Evolutionary conservation across 2,329 filamentous ascomycete species (phyloP).

Genomic region (Claviceps arundinis): DNA sequence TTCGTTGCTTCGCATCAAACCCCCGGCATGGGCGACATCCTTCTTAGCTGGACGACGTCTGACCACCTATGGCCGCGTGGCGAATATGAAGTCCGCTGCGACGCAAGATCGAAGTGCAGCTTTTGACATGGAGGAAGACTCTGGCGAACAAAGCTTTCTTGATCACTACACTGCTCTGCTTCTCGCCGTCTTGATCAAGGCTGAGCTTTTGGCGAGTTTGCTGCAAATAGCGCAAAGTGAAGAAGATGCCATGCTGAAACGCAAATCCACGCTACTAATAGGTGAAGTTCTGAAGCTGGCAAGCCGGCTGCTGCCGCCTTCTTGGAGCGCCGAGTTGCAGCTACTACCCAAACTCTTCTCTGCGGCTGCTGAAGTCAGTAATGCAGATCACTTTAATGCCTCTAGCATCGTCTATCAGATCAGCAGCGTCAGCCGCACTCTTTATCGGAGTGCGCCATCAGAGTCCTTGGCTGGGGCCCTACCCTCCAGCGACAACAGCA

Average conservation of each 20-base stretch:
- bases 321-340: constrained; percentile 75
- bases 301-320: constrained; percentile 68
- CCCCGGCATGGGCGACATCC: constrained; percentile 81
- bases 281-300: constrained; percentile 86
- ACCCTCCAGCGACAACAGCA: constrained; percentile 30
- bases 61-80: constrained; percentile 92
- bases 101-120: constrained; percentile 34
- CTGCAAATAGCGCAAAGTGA: constrained; percentile 54
- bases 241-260: constrained; percentile 56
- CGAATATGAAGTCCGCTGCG: constrained; percentile 58
- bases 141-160: constrained; percentile 69
- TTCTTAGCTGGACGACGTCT: constrained; percentile 85
- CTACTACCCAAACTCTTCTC: constrained; percentile 76
- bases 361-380: constrained; percentile 57
- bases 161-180: constrained; percentile 89
- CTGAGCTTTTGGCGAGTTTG: constrained; percentile 54
- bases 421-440: constrained; percentile 86
- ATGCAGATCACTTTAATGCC: constrained; percentile 63
- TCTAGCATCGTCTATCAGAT: constrained; percentile 94
- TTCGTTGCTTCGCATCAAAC: constrained; percentile 71
- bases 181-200: constrained; percentile 70
- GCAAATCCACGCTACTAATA: constrained; percentile 81
- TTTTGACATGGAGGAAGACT: constrained; percentile 49
- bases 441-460: constrained; percentile 63
- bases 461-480: constrained; percentile 23